phyloP scores from a whole-genome alignment of 2,329 filamentous ascomycete genomes.

The Diaporthe vexans region DNA sequence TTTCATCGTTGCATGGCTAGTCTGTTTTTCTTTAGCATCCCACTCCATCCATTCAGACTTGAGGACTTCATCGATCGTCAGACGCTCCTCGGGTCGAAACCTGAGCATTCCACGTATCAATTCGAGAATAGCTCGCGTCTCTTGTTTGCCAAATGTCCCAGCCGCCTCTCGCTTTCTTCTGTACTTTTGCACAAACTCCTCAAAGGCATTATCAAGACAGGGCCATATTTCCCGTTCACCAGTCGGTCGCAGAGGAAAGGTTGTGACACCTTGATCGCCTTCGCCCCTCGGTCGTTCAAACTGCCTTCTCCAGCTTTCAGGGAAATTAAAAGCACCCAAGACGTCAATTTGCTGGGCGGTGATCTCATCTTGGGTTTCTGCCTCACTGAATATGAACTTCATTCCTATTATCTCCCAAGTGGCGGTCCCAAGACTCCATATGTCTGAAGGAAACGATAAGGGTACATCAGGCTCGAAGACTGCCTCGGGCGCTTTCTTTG shows the following conservation, averaged over 20 bases:
- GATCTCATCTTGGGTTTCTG: slow-evolving; percentile 43
- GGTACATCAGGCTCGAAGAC: not conserved
- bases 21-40: no score
- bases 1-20: no score
- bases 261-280: not conserved
- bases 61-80: slow-evolving; percentile 49
- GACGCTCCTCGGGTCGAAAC: slow-evolving; percentile 49
- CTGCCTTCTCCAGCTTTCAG: not conserved
- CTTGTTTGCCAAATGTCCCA: slow-evolving; percentile 1
- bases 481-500: slow-evolving; percentile 28
- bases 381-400: slow-evolving; percentile 45
- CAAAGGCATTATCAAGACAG: slow-evolving; percentile 48
- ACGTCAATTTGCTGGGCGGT: slow-evolving; percentile 45
- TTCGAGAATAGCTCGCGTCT: slow-evolving; percentile 43
- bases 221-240: slow-evolving; percentile 45
- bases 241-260: not conserved
- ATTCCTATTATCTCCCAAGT: slow-evolving; percentile 47
- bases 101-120: slow-evolving; percentile 51
- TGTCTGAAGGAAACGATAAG: slow-evolving; percentile 38
- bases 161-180: slow-evolving; percentile 41
- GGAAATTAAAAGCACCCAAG: slow-evolving; percentile 26
- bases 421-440: slow-evolving; percentile 44
- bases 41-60: slow-evolving; percentile 51
- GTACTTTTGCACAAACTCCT: slow-evolving; percentile 45
- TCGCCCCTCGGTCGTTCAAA: slow-evolving; percentile 6